A percentile compares a stretch with the other conserved stretches of the same genome.
phyloP scores from a whole-genome alignment of 148 eudicot genomes.

The Diospyros kaki region DNA sequence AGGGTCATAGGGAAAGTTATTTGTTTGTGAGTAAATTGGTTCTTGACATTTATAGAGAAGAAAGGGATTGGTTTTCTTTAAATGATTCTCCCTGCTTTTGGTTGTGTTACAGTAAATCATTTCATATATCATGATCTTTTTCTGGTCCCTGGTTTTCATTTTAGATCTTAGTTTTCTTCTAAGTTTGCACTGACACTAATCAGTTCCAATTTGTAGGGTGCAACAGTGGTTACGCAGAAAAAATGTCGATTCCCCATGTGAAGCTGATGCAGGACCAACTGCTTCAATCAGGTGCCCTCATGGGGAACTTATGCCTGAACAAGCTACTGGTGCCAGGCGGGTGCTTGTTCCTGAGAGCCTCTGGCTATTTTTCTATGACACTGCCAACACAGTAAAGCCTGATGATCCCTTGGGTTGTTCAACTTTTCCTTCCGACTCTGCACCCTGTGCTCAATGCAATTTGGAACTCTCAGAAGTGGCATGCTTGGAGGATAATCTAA shows the following conservation, averaged over 20 bases:
- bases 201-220: constrained; percentile 49
- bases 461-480: constrained; percentile 67
- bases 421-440: constrained; percentile 62
- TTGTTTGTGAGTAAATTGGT: neutral
- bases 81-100: neutral
- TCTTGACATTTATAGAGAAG: neutral
- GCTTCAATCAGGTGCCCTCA: constrained; percentile 88
- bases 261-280: constrained; percentile 95
- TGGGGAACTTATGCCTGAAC: constrained; percentile 86
- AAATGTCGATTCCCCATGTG: constrained; percentile 62
- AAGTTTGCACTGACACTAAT: neutral
- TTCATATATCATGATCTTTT: neutral
- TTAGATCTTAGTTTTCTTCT: neutral
- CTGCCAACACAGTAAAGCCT: constrained; percentile 70
- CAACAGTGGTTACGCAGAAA: constrained; percentile 88
- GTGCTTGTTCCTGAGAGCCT: constrained; percentile 77
- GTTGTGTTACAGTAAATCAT: neutral
- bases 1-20: too few relatives aligned
- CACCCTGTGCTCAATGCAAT: constrained; percentile 59
- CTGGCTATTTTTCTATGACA: constrained; percentile 72
- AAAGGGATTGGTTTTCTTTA: neutral
- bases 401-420: constrained; percentile 72
- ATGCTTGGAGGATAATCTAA: constrained; percentile 54
- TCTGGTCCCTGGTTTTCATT: neutral
- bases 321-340: constrained; percentile 81